phyloP scores from a whole-genome alignment of 495 filamentous ascomycete species.

The Lasiosphaeriaceae sp. region DNA sequence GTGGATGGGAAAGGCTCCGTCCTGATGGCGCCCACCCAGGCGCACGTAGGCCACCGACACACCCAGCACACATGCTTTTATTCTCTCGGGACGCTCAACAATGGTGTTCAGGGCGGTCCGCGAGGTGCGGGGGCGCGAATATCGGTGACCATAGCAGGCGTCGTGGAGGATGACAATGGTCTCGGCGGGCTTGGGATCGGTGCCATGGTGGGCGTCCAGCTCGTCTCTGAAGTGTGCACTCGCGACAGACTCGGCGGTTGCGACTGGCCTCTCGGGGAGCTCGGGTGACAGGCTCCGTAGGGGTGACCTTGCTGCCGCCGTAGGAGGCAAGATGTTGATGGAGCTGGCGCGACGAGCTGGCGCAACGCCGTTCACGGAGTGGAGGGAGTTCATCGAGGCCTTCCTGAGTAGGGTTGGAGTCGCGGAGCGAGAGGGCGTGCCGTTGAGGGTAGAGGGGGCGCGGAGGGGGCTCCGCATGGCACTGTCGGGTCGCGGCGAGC shows the following conservation, averaged over 20 bases:
- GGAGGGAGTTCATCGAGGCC: conserved; percentile 53
- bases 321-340: conserved; percentile 43
- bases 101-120: conserved; percentile 65
- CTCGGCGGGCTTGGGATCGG: conserved; percentile 49
- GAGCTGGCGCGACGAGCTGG: conserved; percentile 50
- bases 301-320: conserved; percentile 31
- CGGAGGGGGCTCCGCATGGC: conserved; percentile 47
- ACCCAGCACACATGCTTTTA: conserved; percentile 78
- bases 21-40: conserved; percentile 74
- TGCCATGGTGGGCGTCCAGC: conserved; percentile 56
- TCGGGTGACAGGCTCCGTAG: conserved; percentile 35
- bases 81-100: conserved; percentile 87
- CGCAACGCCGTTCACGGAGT: conserved; percentile 37
- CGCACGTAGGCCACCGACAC: conserved; percentile 84
- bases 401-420: conserved; percentile 48
- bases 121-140: conserved; percentile 71
- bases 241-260: conserved; percentile 67
- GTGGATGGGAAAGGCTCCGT: conserved; percentile 62
- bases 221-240: conserved; percentile 66
- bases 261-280: conserved; percentile 36
- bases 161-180: conserved; percentile 86
- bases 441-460: conserved; percentile 37
- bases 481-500: conserved; percentile 32
- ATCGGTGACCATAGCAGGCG: conserved; percentile 89
- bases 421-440: conserved; percentile 41